Base-by-base conservation (phyloP, 140 eudicot genomes). In the Stevia rebaudiana region DNA sequence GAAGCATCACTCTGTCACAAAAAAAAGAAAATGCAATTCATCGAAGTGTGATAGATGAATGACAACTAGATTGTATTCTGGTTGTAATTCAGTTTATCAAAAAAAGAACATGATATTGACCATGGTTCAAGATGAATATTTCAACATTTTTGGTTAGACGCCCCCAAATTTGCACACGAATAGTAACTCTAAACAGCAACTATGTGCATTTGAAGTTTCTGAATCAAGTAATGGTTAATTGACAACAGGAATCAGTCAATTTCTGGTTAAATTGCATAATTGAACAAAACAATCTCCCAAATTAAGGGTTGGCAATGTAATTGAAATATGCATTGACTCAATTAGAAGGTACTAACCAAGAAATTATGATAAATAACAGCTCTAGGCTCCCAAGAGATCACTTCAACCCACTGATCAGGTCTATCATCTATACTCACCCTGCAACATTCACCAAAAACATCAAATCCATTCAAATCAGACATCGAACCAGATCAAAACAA, bases 381-480 rank as follows among this genome's bases (percentile, higher is more conserved):
- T 78, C 99, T 75, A 37, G 99, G 99, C 80, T 92, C 97, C 99
- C 96, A 92, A 54, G 99, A 92, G 18, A 92, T 79, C 12, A 83
- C 69, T 78, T 92, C 99, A 69, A 83, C 90, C 99, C 99, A 88
- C 73, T 85, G 86, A 73, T 85, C 90, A 62, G 58, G 64, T 61
- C 86, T 73, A 15, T 62, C 82, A 18, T 71, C 82, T 59, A 61
- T 72, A n/a, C 12, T 76, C 61, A 63, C 78, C 67, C 67, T 74
- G 39, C 62, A 63, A 56, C 78, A 72, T 40, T 41, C 70, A 63
- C 43, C 48, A 25, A 61, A 57, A 36, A 35, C 60, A 52, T 7
- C 49, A 73, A 5, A 36, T 35, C n/a, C 24, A 12, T 16, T 65
- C 39, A 18, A 24, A 47, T 72, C 53, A 37, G 13, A 33, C 39